Base-by-base conservation (phyloP, 192 early-diverging fungal genomes). In the Coemansia sp. region DNA sequence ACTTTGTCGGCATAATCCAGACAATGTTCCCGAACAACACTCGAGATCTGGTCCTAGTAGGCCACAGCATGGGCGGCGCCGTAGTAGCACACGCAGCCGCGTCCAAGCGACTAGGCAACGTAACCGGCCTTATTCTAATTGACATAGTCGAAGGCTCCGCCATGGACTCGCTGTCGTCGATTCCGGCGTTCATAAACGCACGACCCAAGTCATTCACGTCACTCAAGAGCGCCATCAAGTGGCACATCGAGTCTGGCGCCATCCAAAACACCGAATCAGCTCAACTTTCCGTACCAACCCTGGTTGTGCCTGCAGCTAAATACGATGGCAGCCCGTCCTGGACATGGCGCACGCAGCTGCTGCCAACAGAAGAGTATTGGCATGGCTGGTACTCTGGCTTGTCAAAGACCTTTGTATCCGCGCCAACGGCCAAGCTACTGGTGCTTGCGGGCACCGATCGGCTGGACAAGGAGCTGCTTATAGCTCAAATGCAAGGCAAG, bases 401-500 rank as follows among this genome's bases (percentile, higher is more conserved):
- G 70, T 91, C 90, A 10, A 76, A 84, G 21, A 89, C 89, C 34
- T 93, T 93, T 67, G 65, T 89, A n/a, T 67, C 72, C 0, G 78
- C 87, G 1, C 70, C 66, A 9, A 82, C 88, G 13, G 87, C 87
- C 43, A 90, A 88, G 34, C 62, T 92, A 14, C 73, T 93, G 21
- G 64, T 93, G 5, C 66, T 93, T 10, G 90, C 91, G 3, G 90
- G 87, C 9, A 86, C 90, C 0, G 91, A 93, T 76, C 79, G 90
- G 33, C 64, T 93, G 68, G 91, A 93, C 59, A 93, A 87, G 58
- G 80, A 86, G 16, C 79, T 93, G 45, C 86, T 86, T 57, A 91
- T 93, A 73, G 90, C 85, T 0, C 90, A 92, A 61, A 93, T 93
- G 91, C 91, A 93, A 75, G 91, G 86, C 74, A 91, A 90, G 75